These are phyloP conservation scores for Leptographium procerum DNA, from an alignment of 2,329 filamentous ascomycete genomes.

Conservation along the genomic window DNA sequence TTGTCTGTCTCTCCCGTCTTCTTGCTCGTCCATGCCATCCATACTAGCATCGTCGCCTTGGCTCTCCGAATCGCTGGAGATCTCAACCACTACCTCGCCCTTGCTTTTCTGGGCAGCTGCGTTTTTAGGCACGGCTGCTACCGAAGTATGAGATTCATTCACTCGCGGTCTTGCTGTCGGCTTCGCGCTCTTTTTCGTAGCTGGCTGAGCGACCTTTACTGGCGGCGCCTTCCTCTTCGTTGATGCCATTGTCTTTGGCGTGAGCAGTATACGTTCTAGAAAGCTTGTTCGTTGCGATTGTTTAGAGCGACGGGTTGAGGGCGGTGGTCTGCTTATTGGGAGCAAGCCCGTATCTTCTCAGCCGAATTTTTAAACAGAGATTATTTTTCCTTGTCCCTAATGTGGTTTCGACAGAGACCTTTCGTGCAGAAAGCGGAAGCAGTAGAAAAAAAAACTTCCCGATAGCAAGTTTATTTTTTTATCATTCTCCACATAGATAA, in stretches of 20 bases:
- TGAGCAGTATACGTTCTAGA: neutral
- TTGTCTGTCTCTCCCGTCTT: neutral
- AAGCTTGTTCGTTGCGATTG: neutral
- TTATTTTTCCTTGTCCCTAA: neutral
- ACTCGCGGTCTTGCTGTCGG: conserved; percentile 36
- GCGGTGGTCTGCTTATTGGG: neutral
- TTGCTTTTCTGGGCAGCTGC: conserved; percentile 21
- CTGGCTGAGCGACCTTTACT: conserved; percentile 44
- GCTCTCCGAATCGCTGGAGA: conserved; percentile 40
- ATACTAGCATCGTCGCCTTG: neutral
- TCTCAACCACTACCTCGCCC: conserved; percentile 32
- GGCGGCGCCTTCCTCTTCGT: conserved; percentile 47
- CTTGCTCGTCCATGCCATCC: neutral
- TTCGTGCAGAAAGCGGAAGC: neutral
- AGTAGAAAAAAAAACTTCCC: neutral
- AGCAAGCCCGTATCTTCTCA: neutral
- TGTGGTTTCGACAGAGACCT: neutral
- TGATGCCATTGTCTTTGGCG: conserved; percentile 31
- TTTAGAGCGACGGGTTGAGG: neutral
- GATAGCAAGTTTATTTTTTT: conserved; percentile 1
- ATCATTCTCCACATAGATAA: neutral
- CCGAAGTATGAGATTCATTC: conserved; percentile 46
- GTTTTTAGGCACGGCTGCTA: conserved; percentile 24
- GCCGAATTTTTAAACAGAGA: neutral
- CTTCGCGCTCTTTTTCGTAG: conserved; percentile 42